Evolutionary conservation across 805 yeast genomes (phyloP), one percentile per base, ranked within the genome.

Genomic region (Saccharomycopsis vini): DNA sequence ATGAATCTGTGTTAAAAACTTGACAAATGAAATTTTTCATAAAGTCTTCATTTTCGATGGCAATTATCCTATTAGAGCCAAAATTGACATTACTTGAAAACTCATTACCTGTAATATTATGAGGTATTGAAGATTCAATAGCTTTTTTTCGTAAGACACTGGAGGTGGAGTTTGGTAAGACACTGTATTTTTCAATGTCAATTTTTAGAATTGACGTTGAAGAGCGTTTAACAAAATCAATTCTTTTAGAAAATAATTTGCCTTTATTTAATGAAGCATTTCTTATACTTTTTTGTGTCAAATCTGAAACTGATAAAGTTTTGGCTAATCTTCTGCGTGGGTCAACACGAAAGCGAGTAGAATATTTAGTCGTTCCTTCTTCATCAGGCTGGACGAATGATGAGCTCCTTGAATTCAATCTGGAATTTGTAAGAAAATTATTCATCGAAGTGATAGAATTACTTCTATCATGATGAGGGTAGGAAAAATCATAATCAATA

Each of bases 211-310:
- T 43, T 2, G 45, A 30, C 9, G 48, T 39, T 7, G 49, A 34
- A 4, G 41, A 29, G 37, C 51, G 24, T 3, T 34, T 20, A 9
- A 47, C 13, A 10, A 47, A 35, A 28, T 44, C 43, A 10, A 41
- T 26, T 28, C 36, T 39, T 24, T 38, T 35, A 6, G 36, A 32
- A 21, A 20, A 19, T 18, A 33, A 21, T 23, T 38, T 47, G 18
- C 36, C 18, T 5, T n/a, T 21, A 26, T 19, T 23, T 22, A 40
- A 43, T 26, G 38, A 39, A 1, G 49, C 36, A 5, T 47, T 41
- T 24, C 50, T 13, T 16, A 48, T 48, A 37, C 47, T 45, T 20
- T 43, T 42, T 18, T 48, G 51, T 6, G 51, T 48, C 20, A 48
- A 31, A 30, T 48, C 51, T 2, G 51, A 41, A 12, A 48, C 46